Evolutionary conservation across 2,329 filamentous ascomycete species (phyloP).

Genomic region (Fusarium graminum): DNA sequence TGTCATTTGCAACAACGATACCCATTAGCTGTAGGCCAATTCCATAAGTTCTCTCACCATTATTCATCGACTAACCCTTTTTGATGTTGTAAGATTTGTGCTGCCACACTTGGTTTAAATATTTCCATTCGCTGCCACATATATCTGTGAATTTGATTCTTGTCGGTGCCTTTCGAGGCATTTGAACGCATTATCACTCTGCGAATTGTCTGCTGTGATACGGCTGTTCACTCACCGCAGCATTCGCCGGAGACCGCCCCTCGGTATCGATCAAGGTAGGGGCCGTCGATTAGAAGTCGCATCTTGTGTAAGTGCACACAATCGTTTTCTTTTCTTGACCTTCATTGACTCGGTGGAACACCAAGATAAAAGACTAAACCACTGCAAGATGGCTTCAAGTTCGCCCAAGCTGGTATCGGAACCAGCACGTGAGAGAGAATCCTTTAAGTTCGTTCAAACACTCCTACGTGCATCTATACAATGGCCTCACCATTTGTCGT

Average conservation of each 20-base stretch:
- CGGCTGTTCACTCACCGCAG: background rate
- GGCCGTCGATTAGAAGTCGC: background rate
- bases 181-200: background rate
- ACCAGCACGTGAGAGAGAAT: conserved; percentile 33
- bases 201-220: background rate
- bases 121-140: background rate
- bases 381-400: conserved; percentile 17
- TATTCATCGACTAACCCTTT: conserved; percentile 2
- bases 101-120: conserved; percentile 1
- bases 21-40: conserved; percentile 7
- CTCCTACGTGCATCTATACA: background rate
- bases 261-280: background rate
- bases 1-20: conserved; percentile 5
- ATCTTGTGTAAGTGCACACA: background rate
- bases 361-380: background rate
- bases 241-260: conserved; percentile 6
- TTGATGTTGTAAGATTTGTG: conserved; percentile 10
- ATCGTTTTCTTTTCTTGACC: background rate
- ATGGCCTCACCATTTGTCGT: too few species aligned
- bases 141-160: background rate
- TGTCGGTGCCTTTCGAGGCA: background rate
- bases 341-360: background rate
- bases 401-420: conserved; percentile 28
- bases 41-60: background rate
- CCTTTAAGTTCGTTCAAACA: conserved; percentile 30